Base-by-base conservation (phyloP, 2,329 filamentous ascomycete genomes). In the Xylariaceae sp. region DNA sequence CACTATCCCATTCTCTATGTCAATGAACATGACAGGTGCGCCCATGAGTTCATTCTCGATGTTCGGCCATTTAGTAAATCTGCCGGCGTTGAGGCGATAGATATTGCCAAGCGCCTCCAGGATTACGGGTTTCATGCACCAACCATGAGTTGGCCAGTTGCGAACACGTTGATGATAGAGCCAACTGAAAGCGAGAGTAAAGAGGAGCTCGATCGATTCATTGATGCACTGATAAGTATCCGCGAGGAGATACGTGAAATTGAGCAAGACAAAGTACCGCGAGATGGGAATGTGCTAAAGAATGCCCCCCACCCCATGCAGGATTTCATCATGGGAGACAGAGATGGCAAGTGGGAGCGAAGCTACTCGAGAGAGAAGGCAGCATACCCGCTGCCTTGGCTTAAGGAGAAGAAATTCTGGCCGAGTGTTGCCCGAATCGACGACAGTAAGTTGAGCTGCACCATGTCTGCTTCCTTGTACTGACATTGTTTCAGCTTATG, bases 351-450 rank as follows among this genome's bases (percentile, higher is more conserved):
- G 64, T 97, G 93, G 93, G 80, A 90, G 58, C 80, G 93, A n/a
- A 79, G 84, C 1, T 97, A 97, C 72, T 84, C 80, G 1, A 78
- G 92, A 23, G 88, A 94, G 75, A 82, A 86, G 74, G 93, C 93
- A 0, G 93, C 91, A 0, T 97, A 96, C 71, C 93, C 93, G 15
- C 70, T 96, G 58, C 79, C 85, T 0, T 96, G 84, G 75, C 75
- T 97, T 58, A 83, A 84, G 72, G 90, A 96, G 83, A 97, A 95
- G 87, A 97, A 97, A 80, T 97, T 97, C 76, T 97, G 93, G 93
- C 92, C 93, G 0, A 86, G 79, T 29, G 91, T 96, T 11, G 91
- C 88, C 6, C 82, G 93, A 70, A 79, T 97, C 16, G 89, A 97
- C 70, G 93, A 97, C 78, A 82, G 90, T 93, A 73, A 80, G 88